These are phyloP conservation scores for Petasospora fabianii DNA, from an alignment of 1,139 yeast genomes.

Conservation along the genomic window DNA sequence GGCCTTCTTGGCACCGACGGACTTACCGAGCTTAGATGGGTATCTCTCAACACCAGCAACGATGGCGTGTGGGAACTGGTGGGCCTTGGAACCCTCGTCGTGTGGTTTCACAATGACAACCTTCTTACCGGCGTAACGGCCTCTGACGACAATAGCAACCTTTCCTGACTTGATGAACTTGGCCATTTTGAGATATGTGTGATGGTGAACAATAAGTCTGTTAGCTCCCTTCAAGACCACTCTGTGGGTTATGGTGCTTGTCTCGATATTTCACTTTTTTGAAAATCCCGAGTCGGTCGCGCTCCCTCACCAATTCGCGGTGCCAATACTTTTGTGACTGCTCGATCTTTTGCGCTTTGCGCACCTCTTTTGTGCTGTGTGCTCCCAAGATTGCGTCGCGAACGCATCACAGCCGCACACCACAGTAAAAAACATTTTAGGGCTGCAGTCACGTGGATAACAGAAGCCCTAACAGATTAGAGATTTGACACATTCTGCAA, in stretches of 20 bases:
- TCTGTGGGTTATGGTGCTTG: background rate
- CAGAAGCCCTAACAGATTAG: background rate
- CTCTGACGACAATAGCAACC: constrained; percentile 99
- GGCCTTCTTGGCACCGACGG: constrained; percentile 92
- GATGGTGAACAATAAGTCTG: constrained; percentile 11
- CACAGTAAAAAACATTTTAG: no score
- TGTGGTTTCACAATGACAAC: constrained; percentile 98
- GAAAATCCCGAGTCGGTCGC: constrained; percentile 13
- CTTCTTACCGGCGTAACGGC: constrained; percentile 99
- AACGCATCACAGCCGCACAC: no score
- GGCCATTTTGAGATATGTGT: constrained; percentile 55
- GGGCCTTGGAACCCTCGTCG: constrained; percentile 98
- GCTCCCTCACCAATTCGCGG: no score
- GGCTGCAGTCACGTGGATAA: constrained; percentile 3
- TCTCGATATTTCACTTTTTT: constrained; percentile 26
- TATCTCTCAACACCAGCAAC: constrained; percentile 99
- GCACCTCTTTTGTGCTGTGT: background rate
- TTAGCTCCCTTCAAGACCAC: constrained; percentile 3
- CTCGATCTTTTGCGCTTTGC: background rate
- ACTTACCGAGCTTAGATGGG: constrained; percentile 95
- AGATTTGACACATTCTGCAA: background rate
- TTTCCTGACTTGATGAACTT: constrained; percentile 99
- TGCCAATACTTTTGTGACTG: no score
- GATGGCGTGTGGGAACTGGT: constrained; percentile 98
- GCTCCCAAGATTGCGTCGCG: no score